Percentiles rank a stretch among this genome's conserved stretches.
These are phyloP conservation scores for Fusarium duplospermum DNA, from an alignment of 2,329 filamentous ascomycete species.

Conservation along the genomic window DNA sequence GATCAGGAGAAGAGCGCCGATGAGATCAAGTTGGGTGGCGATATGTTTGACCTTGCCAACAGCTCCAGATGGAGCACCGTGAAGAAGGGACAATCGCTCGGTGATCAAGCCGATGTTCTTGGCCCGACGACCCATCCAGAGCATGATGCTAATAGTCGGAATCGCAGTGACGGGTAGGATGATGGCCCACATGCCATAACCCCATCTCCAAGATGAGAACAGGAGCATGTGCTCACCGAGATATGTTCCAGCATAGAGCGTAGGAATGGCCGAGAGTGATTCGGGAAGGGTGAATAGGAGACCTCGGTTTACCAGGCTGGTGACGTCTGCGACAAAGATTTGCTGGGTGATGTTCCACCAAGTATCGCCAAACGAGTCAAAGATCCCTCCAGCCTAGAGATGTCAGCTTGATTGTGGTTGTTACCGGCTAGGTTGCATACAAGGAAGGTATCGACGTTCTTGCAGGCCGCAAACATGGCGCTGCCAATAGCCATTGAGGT, in stretches of 20 bases:
- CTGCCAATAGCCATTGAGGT: slow-evolving; percentile 26
- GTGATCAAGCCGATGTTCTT: slow-evolving; percentile 10
- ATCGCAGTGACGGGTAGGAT: slow-evolving; percentile 16
- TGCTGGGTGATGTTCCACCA: slow-evolving; percentile 37
- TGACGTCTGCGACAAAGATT: slow-evolving; percentile 34
- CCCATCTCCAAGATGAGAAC: slow-evolving; percentile 27
- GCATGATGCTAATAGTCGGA: slow-evolving; percentile 28
- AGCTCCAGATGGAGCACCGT: not conserved
- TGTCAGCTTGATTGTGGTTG: not conserved
- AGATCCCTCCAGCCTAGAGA: slow-evolving; percentile 29
- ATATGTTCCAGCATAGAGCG: slow-evolving; percentile 34
- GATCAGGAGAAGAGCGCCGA: slow-evolving; percentile 27
- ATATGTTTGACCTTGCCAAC: slow-evolving; percentile 9
- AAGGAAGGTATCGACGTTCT: slow-evolving; percentile 31
- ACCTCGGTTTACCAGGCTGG: slow-evolving; percentile 31
- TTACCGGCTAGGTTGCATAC: no score
- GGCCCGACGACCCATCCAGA: slow-evolving; percentile 26
- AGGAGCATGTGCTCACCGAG: slow-evolving; percentile 30
- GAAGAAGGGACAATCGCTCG: slow-evolving; percentile 9
- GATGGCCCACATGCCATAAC: slow-evolving; percentile 32
- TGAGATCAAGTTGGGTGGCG: slow-evolving; percentile 9
- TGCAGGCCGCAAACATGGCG: slow-evolving; percentile 28
- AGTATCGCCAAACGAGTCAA: slow-evolving; percentile 27
- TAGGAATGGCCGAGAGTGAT: slow-evolving; percentile 30
- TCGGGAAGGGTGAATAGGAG: slow-evolving; percentile 31